These are phyloP conservation scores for Limonium bicolor DNA, from an alignment of 148 eudicot genomes.

Conservation along the genomic window DNA sequence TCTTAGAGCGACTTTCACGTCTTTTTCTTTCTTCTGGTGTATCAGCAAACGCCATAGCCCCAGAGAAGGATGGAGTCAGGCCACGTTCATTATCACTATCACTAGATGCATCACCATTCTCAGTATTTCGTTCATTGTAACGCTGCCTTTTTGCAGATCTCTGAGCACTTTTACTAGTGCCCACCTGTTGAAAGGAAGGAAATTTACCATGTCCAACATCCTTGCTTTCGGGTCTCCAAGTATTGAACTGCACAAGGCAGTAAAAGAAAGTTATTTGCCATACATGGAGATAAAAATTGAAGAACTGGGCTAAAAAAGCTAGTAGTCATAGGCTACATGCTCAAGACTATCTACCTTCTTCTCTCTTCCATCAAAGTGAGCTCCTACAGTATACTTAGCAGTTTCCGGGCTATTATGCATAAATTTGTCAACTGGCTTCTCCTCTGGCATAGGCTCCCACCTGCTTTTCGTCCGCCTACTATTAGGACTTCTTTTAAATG, in stretches of 20 bases:
- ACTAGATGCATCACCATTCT: slow-evolving; percentile 65
- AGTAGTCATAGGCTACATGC: not conserved
- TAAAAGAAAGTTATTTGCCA: not conserved
- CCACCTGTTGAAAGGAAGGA: slow-evolving; percentile 28
- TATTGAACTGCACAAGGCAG: slow-evolving; percentile 31
- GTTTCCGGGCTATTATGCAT: slow-evolving; percentile 28
- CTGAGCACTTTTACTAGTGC: slow-evolving; percentile 21
- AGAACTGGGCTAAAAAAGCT: not conserved
- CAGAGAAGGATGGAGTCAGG: slow-evolving; percentile 56
- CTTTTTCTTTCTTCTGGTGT: slow-evolving; percentile 83
- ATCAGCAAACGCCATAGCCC: slow-evolving; percentile 58
- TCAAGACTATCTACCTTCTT: slow-evolving; percentile 36
- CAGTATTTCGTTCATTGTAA: slow-evolving; percentile 33
- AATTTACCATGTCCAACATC: slow-evolving; percentile 23
- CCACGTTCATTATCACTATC: slow-evolving; percentile 82
- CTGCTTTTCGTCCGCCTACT: slow-evolving; percentile 91
- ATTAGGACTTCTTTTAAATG: slow-evolving; percentile 62
- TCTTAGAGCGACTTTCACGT: slow-evolving; percentile 80
- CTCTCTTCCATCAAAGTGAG: slow-evolving; percentile 31
- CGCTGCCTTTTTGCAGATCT: slow-evolving; percentile 72
- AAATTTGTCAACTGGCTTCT: slow-evolving; percentile 36
- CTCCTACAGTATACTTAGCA: slow-evolving; percentile 45
- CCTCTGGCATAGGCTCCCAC: slow-evolving; percentile 92
- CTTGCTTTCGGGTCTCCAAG: slow-evolving; percentile 47
- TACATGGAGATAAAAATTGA: not conserved